These are phyloP conservation scores for Przewalskia tangutica DNA, from an alignment of 257 asterid genomes.

Conservation along the genomic window DNA sequence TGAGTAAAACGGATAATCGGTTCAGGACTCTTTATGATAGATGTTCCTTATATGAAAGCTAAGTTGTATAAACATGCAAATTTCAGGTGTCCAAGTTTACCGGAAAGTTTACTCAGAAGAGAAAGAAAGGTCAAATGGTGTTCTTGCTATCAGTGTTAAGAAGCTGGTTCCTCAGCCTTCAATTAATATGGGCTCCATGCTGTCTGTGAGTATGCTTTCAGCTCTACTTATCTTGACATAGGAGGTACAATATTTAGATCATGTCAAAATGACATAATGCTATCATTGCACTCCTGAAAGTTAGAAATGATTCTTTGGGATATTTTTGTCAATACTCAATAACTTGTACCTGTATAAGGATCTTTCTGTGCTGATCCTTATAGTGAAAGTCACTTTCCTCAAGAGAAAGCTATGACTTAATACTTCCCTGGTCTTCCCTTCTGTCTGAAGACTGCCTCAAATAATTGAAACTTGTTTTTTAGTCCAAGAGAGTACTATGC, in stretches of 20 bases:
- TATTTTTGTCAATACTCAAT: neutral
- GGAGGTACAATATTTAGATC: neutral
- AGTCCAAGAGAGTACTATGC: too few species aligned
- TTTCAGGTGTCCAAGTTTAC: slow-evolving; percentile 69
- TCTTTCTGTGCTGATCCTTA: neutral
- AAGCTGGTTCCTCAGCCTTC: slow-evolving; percentile 36
- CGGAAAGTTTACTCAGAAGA: slow-evolving; percentile 71
- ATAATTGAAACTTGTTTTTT: neutral
- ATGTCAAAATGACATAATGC: neutral
- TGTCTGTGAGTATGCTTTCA: slow-evolving; percentile 43
- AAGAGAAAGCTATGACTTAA: neutral
- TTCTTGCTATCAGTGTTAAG: slow-evolving; percentile 50
- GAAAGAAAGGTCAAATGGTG: slow-evolving; percentile 71
- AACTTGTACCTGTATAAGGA: neutral
- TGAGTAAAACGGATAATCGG: neutral
- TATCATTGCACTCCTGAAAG: neutral
- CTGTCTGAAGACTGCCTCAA: neutral
- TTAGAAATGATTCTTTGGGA: neutral
- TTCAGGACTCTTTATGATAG: neutral
- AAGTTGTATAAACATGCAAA: neutral
- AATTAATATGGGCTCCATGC: slow-evolving; percentile 36
- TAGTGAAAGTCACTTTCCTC: neutral
- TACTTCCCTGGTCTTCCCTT: neutral
- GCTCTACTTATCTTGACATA: neutral
- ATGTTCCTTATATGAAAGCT: neutral